Evolutionary conservation across 805 yeast genomes (phyloP), one percentile per base, ranked within the genome.

Genomic region (Myxozyma geophila): DNA sequence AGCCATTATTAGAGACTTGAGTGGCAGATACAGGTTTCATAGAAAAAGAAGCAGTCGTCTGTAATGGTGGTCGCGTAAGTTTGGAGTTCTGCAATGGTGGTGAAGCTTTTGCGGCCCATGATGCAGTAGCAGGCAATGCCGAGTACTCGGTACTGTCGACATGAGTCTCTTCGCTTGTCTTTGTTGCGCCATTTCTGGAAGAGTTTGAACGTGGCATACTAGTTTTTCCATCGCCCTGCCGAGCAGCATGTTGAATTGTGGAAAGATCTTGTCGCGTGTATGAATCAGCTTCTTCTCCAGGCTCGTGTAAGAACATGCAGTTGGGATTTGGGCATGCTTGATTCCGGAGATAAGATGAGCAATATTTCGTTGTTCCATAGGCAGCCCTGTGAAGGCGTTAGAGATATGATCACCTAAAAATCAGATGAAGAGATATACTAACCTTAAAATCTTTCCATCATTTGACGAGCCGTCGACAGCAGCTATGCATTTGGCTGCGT

Each of bases 251-350:
- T 67, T 77, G 80, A 74, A 89, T 88, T 2, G 95, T 89, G 5
- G 92, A 86, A 72, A 90, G 80, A 73, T 90, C 96, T 73, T 90
- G 92, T 59, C 97, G 86, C 35, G 96, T 90, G 78, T 90, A 93
- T 10, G 96, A 89, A 72, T 95, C 99, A 1, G 98, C 98, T 76
- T 95, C 99, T 80, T 95, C 99, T 63, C 99, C 99, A 7, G 99
- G 99, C 77, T 95, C 99, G 76, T 95, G 99, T 72, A 95, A 82
- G 73, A 95, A 95, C 99, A 95, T 95, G 82, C 99, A 95, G 74
- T 92, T 91, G 67, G 98, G 98, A 77, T 95, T 95, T 64, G 97
- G 99, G 78, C 99, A 95, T 9, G 95, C 88, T 75, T 90, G 96
- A 43, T 97, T 98, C 70, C 98, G 83, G 68, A 95, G 79, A 74